Conservation (phyloP, 83 land plant genomes). For the Thuja plicata region DNA sequence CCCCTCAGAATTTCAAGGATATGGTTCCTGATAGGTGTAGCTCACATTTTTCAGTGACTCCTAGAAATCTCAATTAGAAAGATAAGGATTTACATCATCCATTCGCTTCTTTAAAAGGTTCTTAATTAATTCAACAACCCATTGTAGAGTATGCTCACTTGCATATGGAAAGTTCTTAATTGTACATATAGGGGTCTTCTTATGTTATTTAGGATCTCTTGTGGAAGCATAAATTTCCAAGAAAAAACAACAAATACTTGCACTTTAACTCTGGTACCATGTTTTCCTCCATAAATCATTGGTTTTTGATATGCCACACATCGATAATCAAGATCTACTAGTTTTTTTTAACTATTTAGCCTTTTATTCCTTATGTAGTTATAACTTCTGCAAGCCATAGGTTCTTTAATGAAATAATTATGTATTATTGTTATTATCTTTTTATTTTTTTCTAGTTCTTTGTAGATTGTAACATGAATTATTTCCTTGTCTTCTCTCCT, state of each 20-base stretch:
- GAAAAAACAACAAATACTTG: conserved; percentile 50
- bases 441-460: neutral
- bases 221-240: conserved; percentile 65
- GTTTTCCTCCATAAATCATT: conserved; percentile 64
- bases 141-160: conserved; percentile 44
- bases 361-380: neutral
- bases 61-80: conserved; percentile 50
- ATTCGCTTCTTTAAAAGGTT: conserved; percentile 52
- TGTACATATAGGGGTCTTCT: conserved; percentile 51
- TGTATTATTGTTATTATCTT: neutral
- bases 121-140: conserved; percentile 58
- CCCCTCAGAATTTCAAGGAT: conserved; percentile 51
- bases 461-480: neutral
- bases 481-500: neutral
- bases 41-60: conserved; percentile 38
- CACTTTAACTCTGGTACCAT: conserved; percentile 61
- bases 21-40: conserved; percentile 32
- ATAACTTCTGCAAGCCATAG: neutral
- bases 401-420: neutral
- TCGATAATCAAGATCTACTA: too few relatives aligned
- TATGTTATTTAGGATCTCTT: conserved; percentile 56
- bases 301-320: too few relatives aligned
- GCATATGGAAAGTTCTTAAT: conserved; percentile 56
- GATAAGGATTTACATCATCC: conserved; percentile 51
- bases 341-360: neutral